These are phyloP conservation scores for Eucalyptus urophylla DNA, from an alignment of 345 rosid species.

Conservation along the genomic window DNA sequence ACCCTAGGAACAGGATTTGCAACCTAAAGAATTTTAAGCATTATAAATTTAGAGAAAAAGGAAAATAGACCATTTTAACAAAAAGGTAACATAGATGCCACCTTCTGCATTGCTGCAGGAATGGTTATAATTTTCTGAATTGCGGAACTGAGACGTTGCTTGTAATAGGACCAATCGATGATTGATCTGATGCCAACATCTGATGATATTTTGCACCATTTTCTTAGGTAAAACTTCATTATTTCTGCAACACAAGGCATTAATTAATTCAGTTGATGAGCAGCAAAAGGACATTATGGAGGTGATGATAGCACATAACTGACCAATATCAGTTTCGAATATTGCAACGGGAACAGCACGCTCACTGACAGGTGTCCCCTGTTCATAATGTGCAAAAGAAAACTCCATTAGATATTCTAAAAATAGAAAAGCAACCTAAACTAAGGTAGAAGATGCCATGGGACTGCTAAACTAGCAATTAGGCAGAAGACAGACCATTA, in stretches of 20 bases:
- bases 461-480: not conserved
- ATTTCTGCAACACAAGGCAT: conserved; percentile 38
- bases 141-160: conserved; percentile 88
- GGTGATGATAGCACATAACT: conserved; percentile 1
- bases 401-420: not conserved
- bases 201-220: conserved; percentile 87
- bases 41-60: not conserved
- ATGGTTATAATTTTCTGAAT: conserved; percentile 89
- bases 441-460: not conserved
- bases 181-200: conserved; percentile 71
- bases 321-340: conserved; percentile 81
- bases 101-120: conserved; percentile 99
- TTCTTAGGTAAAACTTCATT: conserved; percentile 60
- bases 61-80: not conserved
- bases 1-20: conserved; percentile 96
- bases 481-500: not conserved
- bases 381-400: conserved; percentile 14
- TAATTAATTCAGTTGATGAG: not conserved
- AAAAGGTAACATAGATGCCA: conserved; percentile 5
- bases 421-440: not conserved
- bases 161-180: conserved; percentile 92
- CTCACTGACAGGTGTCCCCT: conserved; percentile 97
- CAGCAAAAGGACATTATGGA: not conserved
- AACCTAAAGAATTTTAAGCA: conserved; percentile 37
- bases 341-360: conserved; percentile 99